Base-by-base conservation (phyloP, 2,329 filamentous ascomycete genomes). In the Diaporthe citri region DNA sequence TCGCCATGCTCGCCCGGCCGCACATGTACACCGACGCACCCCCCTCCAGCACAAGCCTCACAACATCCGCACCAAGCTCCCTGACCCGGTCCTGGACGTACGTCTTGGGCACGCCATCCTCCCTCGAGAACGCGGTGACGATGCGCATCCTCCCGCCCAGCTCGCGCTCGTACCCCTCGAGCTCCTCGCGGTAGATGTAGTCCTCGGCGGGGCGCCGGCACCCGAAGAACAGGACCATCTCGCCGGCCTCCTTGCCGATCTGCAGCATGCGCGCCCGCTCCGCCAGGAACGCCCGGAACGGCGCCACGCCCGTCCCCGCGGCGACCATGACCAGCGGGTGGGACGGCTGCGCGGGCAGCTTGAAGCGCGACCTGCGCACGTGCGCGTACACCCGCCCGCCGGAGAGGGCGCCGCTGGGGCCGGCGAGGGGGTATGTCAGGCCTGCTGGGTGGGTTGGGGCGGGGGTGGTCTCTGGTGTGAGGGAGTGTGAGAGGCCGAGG, bases 271-370 rank as follows among this genome's bases (percentile, higher is more conserved):
- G 79, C 15, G 81, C 81, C 0, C 85, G 82, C 72, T 87, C 85
- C 25, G 83, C 74, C 28, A 79, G 48, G 55, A 79, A 79, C 28
- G 75, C 78, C 10, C 78, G 76, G 75, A 79, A 78, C 0, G 86
- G 86, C 0, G 86, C 86, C 1, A 88, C 81, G 5, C 87, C 87
- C 1, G 86, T 88, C 2, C 87, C 86, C 0, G 87, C 83, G 4
- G 83, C 85, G 46, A 89, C 81, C 84, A 89, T 87, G 72, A 90
- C 82, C 22, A 90, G 81, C 0, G 88, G 88, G 0, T 82, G 84
- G 6, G 80, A 82, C 9, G 82, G 78, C 0, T 81, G 79, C 36
- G 81, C 77, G 0, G 86, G 86, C 1, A 87, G 81, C 55, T 84
- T 84, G 82, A 88, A 88, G 52, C 83, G 84, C 3, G 83, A 84